These are phyloP conservation scores for Cladophialophora carrionii DNA, from an alignment of 2,329 filamentous ascomycete genomes.

Conservation along the genomic window DNA sequence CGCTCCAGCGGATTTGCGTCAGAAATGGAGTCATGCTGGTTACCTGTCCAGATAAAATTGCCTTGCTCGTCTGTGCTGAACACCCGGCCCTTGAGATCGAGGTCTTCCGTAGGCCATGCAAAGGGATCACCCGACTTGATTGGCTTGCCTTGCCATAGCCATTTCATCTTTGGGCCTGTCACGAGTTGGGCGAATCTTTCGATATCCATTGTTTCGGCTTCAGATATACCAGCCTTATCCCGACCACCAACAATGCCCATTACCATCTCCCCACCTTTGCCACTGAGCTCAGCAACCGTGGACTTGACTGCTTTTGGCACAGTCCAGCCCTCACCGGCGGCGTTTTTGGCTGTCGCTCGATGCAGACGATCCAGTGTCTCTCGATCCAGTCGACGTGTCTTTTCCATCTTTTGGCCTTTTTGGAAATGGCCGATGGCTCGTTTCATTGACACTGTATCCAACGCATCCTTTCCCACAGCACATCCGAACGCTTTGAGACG, in stretches of 20 bases:
- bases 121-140: conserved; percentile 59
- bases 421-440: conserved; percentile 86
- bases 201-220: conserved; percentile 89
- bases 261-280: conserved; percentile 90
- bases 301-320: conserved; percentile 95
- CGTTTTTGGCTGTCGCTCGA: conserved; percentile 83
- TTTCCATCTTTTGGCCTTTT: conserved; percentile 79
- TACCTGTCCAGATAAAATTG: conserved; percentile 51
- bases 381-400: conserved; percentile 77
- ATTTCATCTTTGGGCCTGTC: conserved; percentile 82
- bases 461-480: conserved; percentile 85
- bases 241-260: conserved; percentile 89
- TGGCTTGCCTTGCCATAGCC: conserved; percentile 92
- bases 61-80: conserved; percentile 53
- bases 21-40: conserved; percentile 32
- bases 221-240: conserved; percentile 86
- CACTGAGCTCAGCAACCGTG: conserved; percentile 88
- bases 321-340: conserved; percentile 84
- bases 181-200: conserved; percentile 78
- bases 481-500: conserved; percentile 82
- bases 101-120: conserved; percentile 29
- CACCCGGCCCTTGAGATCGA: conserved; percentile 44
- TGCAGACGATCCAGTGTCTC: conserved; percentile 81
- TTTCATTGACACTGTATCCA: conserved; percentile 81
- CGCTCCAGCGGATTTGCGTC: conserved; percentile 30